Evolutionary conservation across 495 filamentous ascomycete species (phyloP).

Genomic region (Annulohypoxylon nitens): DNA sequence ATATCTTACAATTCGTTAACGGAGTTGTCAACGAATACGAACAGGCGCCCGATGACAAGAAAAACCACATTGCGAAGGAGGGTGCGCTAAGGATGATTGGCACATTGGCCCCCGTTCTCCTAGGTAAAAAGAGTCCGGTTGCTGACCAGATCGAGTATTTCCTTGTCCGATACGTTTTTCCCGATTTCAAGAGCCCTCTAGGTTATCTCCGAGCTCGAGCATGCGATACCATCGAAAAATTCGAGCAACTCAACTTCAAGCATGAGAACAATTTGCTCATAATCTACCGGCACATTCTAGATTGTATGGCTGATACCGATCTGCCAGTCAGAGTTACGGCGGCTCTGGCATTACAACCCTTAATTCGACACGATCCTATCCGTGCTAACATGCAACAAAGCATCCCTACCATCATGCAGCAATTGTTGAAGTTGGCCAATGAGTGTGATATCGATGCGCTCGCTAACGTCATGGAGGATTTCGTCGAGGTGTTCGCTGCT

Average conservation of each 20-base stretch:
- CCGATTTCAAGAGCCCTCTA: constrained; percentile 92
- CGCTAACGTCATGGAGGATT: constrained; percentile 99
- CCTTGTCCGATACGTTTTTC: constrained; percentile 97
- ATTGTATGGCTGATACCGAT: constrained; percentile 93
- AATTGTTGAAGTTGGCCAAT: constrained; percentile 94
- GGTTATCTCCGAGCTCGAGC: constrained; percentile 95
- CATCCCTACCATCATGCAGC: constrained; percentile 99
- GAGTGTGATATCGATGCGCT: constrained; percentile 94
- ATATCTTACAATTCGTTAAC: constrained; percentile 93
- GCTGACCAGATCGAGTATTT: constrained; percentile 99
- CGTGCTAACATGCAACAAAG: constrained; percentile 94
- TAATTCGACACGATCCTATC: constrained; percentile 96
- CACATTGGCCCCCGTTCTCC: constrained; percentile 90
- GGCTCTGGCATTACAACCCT: constrained; percentile 91
- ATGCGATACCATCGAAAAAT: constrained; percentile 97
- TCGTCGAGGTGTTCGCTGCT: constrained; percentile 96
- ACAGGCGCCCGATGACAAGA: constrained; percentile 82
- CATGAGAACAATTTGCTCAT: constrained; percentile 92
- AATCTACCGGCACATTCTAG: constrained; percentile 95
- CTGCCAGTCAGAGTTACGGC: constrained; percentile 95
- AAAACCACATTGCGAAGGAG: constrained; percentile 94
- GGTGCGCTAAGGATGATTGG: constrained; percentile 98
- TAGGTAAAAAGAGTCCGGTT: constrained; percentile 97
- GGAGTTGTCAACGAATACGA: constrained; percentile 90
- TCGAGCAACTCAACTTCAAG: constrained; percentile 95